Evolutionary conservation across 129 eudicot species (phyloP), one percentile per base, ranked within the genome.

Genomic region (Apium graveolens): DNA sequence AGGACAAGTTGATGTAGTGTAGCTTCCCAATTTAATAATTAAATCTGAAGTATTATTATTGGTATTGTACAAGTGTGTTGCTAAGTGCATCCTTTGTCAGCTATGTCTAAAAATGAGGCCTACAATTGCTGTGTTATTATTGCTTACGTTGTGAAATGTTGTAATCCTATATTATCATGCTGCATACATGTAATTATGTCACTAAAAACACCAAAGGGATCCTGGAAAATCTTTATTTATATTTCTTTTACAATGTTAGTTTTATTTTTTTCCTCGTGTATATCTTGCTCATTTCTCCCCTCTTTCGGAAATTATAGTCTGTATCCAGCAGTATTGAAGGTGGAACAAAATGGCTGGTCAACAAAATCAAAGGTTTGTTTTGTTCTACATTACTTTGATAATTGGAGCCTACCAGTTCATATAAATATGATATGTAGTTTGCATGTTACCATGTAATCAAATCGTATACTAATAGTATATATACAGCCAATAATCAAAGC

Each of bases 281-380:
- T 38, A 78, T 38, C 24, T 68, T n/a, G 75, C 81, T 24, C 76
- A 55, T 26, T 9, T 62, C 11, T 62, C 8, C 18, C 26, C 42
- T 35, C 26, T 69, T 4, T 35, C 27, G 8, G 21, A 14, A 65
- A 65, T 31, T 65, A 11, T 82, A 93, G 98, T 89, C 94, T 38
- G 75, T 93, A 81, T 87, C 89, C 29, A 89, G 84, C 86, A 93
- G 98, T 82, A 90, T 93, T 79, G 92, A 88, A 39, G 97, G 92
- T 55, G 92, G 98, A 68, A 88, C 98, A 45, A 86, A 86, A 73
- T 90, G 97, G 98, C 46, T 93, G 48, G 94, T 91, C 78, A 91
- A 91, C 88, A 93, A 93, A 86, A 78, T 93, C 84, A 91, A 87
- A 91, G 97, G 97, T 91, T 82, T 70, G 85, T 83, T 41, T 45